Base-by-base conservation (phyloP, 306 rosid genomes). In the Trichosanthes cucumerina region DNA sequence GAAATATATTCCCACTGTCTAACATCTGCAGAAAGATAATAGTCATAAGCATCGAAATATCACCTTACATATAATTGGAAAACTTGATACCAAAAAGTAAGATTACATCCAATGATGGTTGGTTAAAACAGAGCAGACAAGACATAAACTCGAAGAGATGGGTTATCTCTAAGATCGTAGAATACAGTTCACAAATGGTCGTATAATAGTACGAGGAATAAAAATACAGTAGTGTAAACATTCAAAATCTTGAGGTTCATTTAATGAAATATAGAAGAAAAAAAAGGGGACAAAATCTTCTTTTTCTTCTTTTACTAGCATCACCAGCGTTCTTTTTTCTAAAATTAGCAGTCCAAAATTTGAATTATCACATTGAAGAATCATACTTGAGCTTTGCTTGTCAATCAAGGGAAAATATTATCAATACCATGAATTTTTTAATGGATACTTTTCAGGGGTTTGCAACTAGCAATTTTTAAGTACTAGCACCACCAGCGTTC, bases 1-100 rank as follows among this genome's bases (percentile, higher is more conserved):
- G 98, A 89, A 78, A 95, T 91, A 71, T 87, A 81, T 71, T 92
- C 91, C 93, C 93, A 95, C 83, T 92, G 98, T 83, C 82, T 85
- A 70, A 84, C 74, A 79, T 90, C 98, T 95, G 93, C 87, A 86
- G 28, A 36, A 43, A 65, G 5, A 59, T 58, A 76, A 31, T 11
- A 24, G 69, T 52, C 65, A 57, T 23, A 7, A 39, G 52, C 73
- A 39, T 68, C 52, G 11, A 39, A 39, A 36, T 50, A 68, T 21
- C 23, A 38, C 36, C 5, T 38, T 24, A 18, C 23, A 28, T 49
- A 21, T 13, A 24, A 24, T 43, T 24, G 7, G 76, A 13, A 11
- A 21, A 70, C 76, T 70, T 12, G n/a, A 41, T 70, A 70, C 56
- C 36, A 39, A 43, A 69, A 23, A 21, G 31, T 36, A 23, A 70